Evolutionary conservation across 208 protist genomes (phyloP).

Genomic region (Leishmania amazonensis): DNA sequence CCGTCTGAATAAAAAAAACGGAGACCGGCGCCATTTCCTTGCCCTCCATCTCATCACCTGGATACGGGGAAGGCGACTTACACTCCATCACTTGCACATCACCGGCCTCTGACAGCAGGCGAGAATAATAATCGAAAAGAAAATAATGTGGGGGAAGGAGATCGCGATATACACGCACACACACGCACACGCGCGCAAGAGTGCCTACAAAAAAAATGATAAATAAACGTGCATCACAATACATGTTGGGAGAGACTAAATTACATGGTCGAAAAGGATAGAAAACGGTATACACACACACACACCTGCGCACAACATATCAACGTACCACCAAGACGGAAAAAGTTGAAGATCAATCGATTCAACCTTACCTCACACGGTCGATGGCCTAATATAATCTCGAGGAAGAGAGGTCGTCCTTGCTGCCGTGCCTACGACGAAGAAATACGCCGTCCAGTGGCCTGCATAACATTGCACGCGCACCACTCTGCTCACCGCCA

Average conservation of each 20-base stretch:
- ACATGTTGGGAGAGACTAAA: neutral
- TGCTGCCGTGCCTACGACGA: neutral
- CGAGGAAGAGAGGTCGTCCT: neutral
- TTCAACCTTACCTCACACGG: neutral
- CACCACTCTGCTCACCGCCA: neutral
- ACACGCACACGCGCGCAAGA: neutral
- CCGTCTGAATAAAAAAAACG: too few species aligned
- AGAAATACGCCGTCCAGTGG: neutral
- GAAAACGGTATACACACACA: neutral
- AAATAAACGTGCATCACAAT: neutral
- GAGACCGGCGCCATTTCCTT: neutral
- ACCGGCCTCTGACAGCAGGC: neutral
- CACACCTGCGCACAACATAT: neutral
- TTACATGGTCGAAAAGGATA: constrained; percentile 3
- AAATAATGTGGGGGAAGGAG: neutral
- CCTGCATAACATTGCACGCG: neutral
- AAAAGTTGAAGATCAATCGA: neutral
- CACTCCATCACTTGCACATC: neutral
- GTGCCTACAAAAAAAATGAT: neutral
- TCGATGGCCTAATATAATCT: neutral
- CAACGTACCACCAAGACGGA: neutral
- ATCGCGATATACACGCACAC: neutral
- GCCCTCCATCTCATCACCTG: neutral
- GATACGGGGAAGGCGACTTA: neutral
- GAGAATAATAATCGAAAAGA: neutral